Conservation (phyloP, 202 grass and related monocot genomes). For the Brachypodium distachyon region DNA sequence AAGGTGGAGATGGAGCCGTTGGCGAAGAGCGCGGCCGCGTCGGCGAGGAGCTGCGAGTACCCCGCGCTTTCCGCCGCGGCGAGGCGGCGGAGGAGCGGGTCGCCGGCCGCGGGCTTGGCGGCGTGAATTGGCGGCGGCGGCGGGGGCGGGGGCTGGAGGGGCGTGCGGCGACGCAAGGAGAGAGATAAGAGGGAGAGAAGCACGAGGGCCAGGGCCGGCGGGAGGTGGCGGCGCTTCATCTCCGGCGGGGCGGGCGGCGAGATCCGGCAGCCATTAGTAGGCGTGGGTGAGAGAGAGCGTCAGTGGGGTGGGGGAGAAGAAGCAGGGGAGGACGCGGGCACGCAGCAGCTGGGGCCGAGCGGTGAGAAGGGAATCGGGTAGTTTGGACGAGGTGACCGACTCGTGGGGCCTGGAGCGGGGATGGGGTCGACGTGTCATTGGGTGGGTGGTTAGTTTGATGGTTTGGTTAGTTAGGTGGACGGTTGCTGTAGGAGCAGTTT, state of each 20-base stretch:
- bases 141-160: neutral
- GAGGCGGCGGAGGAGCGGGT: constrained; percentile 32
- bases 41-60: neutral
- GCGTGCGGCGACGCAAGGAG: constrained; percentile 30
- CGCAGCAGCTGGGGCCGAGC: neutral
- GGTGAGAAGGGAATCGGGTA: neutral
- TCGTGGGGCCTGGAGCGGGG: neutral
- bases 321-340: too few species aligned
- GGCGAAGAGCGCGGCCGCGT: neutral
- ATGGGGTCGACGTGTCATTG: neutral
- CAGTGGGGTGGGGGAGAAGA: constrained; percentile 17
- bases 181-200: constrained; percentile 25
- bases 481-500: neutral
- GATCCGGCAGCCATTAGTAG: constrained; percentile 16
- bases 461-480: neutral
- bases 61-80: constrained; percentile 10
- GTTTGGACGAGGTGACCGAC: neutral
- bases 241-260: neutral
- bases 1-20: constrained; percentile 31
- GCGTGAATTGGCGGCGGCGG: neutral
- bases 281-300: neutral
- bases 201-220: constrained; percentile 11
- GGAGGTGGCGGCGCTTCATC: constrained; percentile 42
- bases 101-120: neutral
- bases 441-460: neutral